phyloP scores from a whole-genome alignment of 306 rosid genomes.

The Arachis hypogaea region DNA sequence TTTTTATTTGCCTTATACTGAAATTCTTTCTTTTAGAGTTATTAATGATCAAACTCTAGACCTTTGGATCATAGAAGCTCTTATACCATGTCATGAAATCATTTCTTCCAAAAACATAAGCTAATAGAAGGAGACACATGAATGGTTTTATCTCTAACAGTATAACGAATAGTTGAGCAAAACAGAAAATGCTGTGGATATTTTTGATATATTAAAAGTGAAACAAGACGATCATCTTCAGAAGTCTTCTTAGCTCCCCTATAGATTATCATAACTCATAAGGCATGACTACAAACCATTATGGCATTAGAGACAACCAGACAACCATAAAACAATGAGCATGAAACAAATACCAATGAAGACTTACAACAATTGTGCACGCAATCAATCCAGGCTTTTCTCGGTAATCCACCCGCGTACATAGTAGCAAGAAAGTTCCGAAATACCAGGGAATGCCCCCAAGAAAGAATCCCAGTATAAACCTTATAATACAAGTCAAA shows the following conservation, averaged over 20 bases:
- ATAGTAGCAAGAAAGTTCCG: slow-evolving; percentile 68
- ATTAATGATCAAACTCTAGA: too few species aligned
- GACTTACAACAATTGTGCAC: slow-evolving; percentile 80
- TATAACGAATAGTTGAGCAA: background rate
- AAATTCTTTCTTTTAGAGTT: too few species aligned
- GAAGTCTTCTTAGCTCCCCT: background rate
- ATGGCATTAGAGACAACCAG: background rate
- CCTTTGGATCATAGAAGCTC: too few species aligned
- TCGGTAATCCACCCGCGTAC: slow-evolving; percentile 65
- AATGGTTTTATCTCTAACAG: too few species aligned
- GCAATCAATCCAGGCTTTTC: slow-evolving; percentile 91
- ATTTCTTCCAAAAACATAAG: too few species aligned
- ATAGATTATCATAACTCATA: background rate
- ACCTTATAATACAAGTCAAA: slow-evolving; percentile 53
- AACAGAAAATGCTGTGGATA: background rate
- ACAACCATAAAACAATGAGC: slow-evolving; percentile 2
- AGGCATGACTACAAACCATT: background rate
- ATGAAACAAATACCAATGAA: background rate
- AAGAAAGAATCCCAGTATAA: slow-evolving; percentile 71
- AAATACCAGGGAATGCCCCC: slow-evolving; percentile 85
- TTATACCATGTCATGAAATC: too few species aligned
- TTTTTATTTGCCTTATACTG: too few species aligned
- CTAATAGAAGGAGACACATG: too few species aligned
- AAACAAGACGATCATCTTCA: background rate
- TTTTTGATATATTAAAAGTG: background rate